phyloP scores from a whole-genome alignment of 345 rosid species.

The Moricandia arvensis region DNA sequence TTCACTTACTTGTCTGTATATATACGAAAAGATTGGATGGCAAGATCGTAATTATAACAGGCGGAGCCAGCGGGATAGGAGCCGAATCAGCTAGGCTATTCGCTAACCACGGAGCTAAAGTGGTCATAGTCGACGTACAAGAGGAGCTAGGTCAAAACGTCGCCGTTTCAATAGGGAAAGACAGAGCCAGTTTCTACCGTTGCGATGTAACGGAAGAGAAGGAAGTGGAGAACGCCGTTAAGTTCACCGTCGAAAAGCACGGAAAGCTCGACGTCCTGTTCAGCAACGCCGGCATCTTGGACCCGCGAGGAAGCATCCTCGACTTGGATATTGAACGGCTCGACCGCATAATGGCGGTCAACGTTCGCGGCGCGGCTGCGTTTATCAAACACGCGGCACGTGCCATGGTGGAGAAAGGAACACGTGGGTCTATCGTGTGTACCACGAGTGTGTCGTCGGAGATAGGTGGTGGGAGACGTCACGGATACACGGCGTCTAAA shows the following conservation, averaged over 20 bases:
- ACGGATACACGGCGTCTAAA: slow-evolving; percentile 2
- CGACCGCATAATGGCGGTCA: background rate
- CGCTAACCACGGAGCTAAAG: background rate
- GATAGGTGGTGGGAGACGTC: background rate
- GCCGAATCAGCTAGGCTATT: background rate
- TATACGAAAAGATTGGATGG: background rate
- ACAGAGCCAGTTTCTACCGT: background rate
- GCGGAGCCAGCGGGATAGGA: background rate
- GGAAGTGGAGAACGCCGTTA: background rate
- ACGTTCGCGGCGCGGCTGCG: background rate
- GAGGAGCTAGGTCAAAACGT: background rate
- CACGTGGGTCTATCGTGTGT: background rate
- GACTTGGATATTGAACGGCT: background rate
- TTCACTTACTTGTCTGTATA: background rate
- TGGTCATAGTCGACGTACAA: slow-evolving; percentile 1
- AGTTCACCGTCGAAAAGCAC: background rate
- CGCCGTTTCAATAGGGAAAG: background rate
- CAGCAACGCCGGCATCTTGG: background rate
- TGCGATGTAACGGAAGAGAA: background rate
- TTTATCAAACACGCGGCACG: background rate
- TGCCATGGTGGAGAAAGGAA: background rate
- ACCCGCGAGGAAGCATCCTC: background rate
- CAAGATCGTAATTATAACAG: slow-evolving; percentile 6
- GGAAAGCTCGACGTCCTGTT: background rate
- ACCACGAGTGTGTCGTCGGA: background rate